Percentiles rank a stretch among this genome's conserved stretches.
Evolutionary conservation across 805 yeast genomes (phyloP).

Genomic region (Ogataea nakhonphanomensis): DNA sequence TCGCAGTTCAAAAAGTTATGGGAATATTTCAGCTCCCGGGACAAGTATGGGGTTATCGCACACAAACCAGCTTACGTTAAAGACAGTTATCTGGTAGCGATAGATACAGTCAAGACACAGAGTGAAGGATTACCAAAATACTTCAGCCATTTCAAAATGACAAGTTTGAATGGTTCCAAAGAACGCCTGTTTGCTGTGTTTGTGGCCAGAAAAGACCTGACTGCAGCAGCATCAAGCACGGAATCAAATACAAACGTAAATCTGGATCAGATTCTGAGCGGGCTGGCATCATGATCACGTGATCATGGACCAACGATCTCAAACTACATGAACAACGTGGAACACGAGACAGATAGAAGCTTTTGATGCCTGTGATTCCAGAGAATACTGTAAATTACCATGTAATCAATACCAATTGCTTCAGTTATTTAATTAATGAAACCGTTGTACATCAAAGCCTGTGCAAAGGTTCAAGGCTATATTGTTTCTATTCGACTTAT

Average conservation of each 20-base stretch:
- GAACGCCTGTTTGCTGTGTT: constrained; percentile 27
- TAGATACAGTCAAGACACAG: constrained; percentile 15
- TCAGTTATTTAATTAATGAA: constrained; percentile 19
- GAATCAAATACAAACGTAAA: constrained; percentile 3
- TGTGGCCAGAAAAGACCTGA: constrained; percentile 27
- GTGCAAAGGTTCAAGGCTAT: constrained; percentile 10
- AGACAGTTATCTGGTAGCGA: constrained; percentile 55
- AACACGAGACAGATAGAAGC: not conserved
- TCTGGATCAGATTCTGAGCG: constrained; percentile 17
- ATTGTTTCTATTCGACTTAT: constrained; percentile 14
- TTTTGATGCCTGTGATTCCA: too few relatives aligned
- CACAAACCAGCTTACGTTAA: constrained; percentile 49
- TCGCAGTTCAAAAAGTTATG: constrained; percentile 33
- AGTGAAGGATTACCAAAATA: constrained; percentile 17
- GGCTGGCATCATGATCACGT: constrained; percentile 13
- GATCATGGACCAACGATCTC: not conserved
- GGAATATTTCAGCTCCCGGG: constrained; percentile 43
- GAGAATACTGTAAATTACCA: constrained; percentile 10
- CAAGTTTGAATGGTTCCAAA: constrained; percentile 12
- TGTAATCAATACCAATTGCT: constrained; percentile 13
- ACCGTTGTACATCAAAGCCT: constrained; percentile 18
- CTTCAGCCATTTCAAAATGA: constrained; percentile 21
- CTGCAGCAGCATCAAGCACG: constrained; percentile 1
- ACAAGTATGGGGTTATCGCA: constrained; percentile 59
- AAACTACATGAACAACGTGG: constrained; percentile 2